A percentile compares a stretch with the other conserved stretches of the same genome.
Conservation (phyloP, 805 yeast species). For the Pichia kluyveri region DNA sequence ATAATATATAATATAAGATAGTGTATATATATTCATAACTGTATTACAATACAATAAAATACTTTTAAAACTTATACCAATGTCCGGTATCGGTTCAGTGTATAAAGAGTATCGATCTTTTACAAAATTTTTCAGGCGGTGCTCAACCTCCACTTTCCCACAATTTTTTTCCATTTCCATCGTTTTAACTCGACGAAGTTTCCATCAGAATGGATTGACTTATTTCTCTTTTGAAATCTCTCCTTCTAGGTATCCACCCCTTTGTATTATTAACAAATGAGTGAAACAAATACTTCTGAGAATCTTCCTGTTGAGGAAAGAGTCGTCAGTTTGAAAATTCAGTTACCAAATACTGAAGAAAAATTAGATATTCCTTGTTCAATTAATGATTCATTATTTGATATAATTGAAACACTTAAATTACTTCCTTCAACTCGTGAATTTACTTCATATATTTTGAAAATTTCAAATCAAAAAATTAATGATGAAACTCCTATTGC, state of each 20-base stretch:
- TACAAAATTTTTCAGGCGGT: too few species aligned
- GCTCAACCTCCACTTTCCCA: too few species aligned
- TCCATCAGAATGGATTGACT: not conserved
- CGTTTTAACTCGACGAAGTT: too few species aligned
- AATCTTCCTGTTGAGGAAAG: slow-evolving; percentile 6
- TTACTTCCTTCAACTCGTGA: slow-evolving; percentile 49
- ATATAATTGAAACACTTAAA: slow-evolving; percentile 49
- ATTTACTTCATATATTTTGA: slow-evolving; percentile 50
- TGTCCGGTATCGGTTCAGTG: too few species aligned
- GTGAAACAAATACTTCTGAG: not conserved
- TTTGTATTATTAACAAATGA: not conserved
- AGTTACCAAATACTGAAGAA: slow-evolving; percentile 7
- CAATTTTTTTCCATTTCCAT: too few species aligned
- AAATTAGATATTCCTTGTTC: slow-evolving; percentile 19
- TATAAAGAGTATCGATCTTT: too few species aligned
- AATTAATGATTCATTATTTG: slow-evolving; percentile 39
- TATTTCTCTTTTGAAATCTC: not conserved
- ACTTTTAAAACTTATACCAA: not conserved
- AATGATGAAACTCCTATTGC: slow-evolving; percentile 16
- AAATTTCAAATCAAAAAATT: slow-evolving; percentile 27
- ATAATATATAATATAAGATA: not conserved
- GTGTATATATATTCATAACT: not conserved
- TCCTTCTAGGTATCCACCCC: too few species aligned
- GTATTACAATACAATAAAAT: too few species aligned
- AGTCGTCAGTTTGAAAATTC: slow-evolving; percentile 8